Evolutionary conservation across 768 basidiomycete genomes (phyloP), one percentile per base, ranked within the genome.

Genomic region (Chalciporus sphaerocephalus): DNA sequence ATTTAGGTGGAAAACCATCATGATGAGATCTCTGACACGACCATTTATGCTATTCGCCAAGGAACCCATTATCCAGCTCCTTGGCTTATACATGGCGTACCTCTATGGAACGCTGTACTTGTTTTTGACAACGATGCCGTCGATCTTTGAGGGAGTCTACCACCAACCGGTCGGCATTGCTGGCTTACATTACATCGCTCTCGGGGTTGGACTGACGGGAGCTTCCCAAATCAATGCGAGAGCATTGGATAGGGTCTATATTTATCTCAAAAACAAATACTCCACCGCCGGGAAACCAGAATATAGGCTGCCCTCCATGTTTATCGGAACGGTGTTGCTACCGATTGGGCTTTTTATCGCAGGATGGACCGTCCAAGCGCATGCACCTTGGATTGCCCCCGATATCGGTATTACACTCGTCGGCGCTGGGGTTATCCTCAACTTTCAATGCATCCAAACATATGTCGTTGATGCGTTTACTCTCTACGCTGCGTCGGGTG

Each of bases 391-490:
- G 89, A 79, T 90, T 38, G 81, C 69, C 0, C 74, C 79, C 2
- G 84, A 87, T 51, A 71, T 88, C 20, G 83, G 83, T 1, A 79
- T 81, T 23, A 71, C 66, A 0, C 61, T 78, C 9, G 61, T 85
- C 17, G 83, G 81, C 10, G 74, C 68, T 0, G 83, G 83, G 0
- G 62, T 76, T 16, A 80, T 85, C 43, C 65, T 84, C 9, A 67
- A 69, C 46, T 83, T 84, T 64, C 80, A 85, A 57, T 59, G 71
- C 2, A 79, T 83, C 7, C 80, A 83, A 52, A 78, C 79, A 1
- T 90, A 88, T 40, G 64, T 87, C 38, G 74, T 90, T 18, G 83
- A 87, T 48, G 61, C 76, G 0, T 87, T 85, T 58, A 77, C 82
- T 0, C 62, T 84, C 2, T 71, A 86, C 52, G 80, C 85, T 34